phyloP scores from a whole-genome alignment of 1,284 basidiomycete genomes.

The Veloboletus limbatus region DNA sequence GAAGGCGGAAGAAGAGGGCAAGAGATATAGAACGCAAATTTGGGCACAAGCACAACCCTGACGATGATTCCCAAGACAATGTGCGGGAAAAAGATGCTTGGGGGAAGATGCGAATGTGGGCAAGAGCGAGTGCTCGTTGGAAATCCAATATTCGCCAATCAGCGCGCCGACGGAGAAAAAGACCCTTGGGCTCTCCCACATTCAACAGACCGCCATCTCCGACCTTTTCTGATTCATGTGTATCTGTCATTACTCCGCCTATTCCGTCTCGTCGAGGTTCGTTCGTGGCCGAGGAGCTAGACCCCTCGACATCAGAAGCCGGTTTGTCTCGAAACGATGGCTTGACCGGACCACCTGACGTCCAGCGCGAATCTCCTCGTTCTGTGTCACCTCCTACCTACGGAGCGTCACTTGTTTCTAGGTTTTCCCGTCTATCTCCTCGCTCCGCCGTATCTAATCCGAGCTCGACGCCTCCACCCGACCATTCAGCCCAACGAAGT shows the following conservation, averaged over 20 bases:
- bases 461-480: constrained; percentile 1
- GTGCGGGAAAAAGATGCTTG: constrained; percentile 43
- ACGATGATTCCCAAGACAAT: constrained; percentile 28
- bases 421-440: not conserved
- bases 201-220: constrained; percentile 26
- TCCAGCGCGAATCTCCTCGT: constrained; percentile 4
- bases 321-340: not conserved
- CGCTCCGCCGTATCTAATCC: constrained; percentile 3
- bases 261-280: constrained; percentile 14
- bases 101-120: constrained; percentile 56
- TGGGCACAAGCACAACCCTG: constrained; percentile 22
- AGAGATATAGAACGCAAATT: constrained; percentile 29
- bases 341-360: not conserved
- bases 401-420: constrained; percentile 17
- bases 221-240: constrained; percentile 7
- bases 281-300: constrained; percentile 6
- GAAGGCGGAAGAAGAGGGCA: constrained; percentile 40
- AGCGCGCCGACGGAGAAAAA: constrained; percentile 53
- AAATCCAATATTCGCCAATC: constrained; percentile 54
- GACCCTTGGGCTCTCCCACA: constrained; percentile 26
- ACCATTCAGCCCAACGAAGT: constrained; percentile 1
- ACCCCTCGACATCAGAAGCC: not conserved
- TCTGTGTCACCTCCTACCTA: constrained; percentile 29
- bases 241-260: not conserved
- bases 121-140: constrained; percentile 61